phyloP scores from a whole-genome alignment of 805 yeast species.

The Ogataea ramenticola region DNA sequence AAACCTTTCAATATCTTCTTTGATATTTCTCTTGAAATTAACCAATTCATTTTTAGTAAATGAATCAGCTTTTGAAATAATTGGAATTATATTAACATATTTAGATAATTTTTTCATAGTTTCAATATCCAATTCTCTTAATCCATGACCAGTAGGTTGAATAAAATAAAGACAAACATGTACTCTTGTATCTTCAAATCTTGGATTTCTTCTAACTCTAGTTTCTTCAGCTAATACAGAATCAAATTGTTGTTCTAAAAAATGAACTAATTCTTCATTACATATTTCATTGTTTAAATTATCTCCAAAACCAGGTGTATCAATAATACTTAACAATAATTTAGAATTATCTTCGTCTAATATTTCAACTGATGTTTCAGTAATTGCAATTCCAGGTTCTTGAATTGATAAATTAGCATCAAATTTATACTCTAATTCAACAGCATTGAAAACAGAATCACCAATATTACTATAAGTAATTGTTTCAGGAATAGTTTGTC shows the following conservation, averaged over 20 bases:
- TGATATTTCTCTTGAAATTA: conserved; percentile 52
- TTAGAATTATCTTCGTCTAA: conserved; percentile 54
- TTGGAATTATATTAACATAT: conserved; percentile 67
- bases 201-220: conserved; percentile 77
- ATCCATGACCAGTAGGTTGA: conserved; percentile 72
- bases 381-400: conserved; percentile 73
- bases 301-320: conserved; percentile 58
- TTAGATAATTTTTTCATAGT: conserved; percentile 66
- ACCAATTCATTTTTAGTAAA: conserved; percentile 55
- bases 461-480: conserved; percentile 54
- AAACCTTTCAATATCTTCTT: conserved; percentile 55
- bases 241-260: conserved; percentile 71
- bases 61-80: conserved; percentile 64
- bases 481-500: conserved; percentile 32
- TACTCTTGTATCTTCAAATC: conserved; percentile 70
- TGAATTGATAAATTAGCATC: conserved; percentile 52
- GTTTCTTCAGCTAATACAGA: conserved; percentile 80
- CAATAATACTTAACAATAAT: conserved; percentile 45
- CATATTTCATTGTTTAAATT: conserved; percentile 56
- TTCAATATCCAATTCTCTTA: conserved; percentile 64
- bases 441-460: conserved; percentile 46
- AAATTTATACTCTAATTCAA: conserved; percentile 51
- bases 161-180: conserved; percentile 69
- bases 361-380: conserved; percentile 56
- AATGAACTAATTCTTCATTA: conserved; percentile 56